Evolutionary conservation across 2,329 filamentous ascomycete genomes (phyloP).

Genomic region (Whalleya microplaca): DNA sequence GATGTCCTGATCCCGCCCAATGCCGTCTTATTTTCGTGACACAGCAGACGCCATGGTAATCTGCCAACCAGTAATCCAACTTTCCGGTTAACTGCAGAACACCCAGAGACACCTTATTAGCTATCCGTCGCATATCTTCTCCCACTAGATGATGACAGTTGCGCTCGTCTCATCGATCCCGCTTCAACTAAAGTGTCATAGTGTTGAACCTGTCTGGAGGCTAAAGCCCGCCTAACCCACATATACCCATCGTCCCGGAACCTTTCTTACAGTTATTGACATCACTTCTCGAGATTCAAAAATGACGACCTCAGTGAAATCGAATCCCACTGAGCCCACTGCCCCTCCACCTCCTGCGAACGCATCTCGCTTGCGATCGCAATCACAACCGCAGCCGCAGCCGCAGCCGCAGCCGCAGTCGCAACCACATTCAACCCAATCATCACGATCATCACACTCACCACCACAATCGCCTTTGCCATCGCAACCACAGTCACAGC

Average conservation of each 20-base stretch:
- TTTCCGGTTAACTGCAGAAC: too few relatives aligned
- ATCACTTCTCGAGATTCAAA: conserved; percentile 5
- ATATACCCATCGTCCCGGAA: background rate
- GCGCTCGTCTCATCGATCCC: conserved; percentile 5
- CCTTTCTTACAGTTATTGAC: conserved; percentile 1
- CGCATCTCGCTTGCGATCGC: conserved; percentile 13
- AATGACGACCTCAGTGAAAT: conserved; percentile 32
- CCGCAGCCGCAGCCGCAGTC: conserved; percentile 11
- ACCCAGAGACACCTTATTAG: too few relatives aligned
- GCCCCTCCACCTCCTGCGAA: conserved; percentile 12
- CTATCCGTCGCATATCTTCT: too few relatives aligned
- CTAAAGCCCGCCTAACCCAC: background rate
- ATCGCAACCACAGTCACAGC: conserved; percentile 15
- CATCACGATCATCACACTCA: conserved; percentile 3
- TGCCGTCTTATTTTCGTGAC: conserved; percentile 29
- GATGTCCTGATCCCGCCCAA: too few relatives aligned
- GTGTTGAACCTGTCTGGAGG: background rate
- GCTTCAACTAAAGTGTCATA: conserved; percentile 8
- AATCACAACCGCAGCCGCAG: conserved; percentile 15
- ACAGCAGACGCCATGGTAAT: conserved; percentile 24
- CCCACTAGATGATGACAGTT: too few relatives aligned
- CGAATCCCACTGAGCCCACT: conserved; percentile 29
- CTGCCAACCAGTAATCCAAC: conserved; percentile 25
- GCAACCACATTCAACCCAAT: conserved; percentile 6
- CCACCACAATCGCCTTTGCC: conserved; percentile 13